A percentile compares a stretch with the other conserved stretches of the same genome.
Conservation (phyloP, 1,284 basidiomycete genomes). For the Somion occarium region DNA sequence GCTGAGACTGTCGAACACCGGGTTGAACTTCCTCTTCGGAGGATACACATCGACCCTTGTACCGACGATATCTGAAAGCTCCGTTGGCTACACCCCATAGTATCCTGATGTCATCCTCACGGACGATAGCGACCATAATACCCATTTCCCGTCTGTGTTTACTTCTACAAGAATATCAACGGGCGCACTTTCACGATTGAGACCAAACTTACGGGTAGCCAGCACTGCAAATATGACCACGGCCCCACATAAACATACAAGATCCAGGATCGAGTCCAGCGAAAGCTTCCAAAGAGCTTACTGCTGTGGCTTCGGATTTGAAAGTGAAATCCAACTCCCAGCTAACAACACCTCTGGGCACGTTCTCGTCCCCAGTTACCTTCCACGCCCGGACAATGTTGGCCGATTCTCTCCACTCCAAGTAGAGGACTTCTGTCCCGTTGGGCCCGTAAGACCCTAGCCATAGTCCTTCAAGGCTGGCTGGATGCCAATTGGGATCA, state of each 20-base stretch:
- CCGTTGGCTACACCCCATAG: too few relatives aligned
- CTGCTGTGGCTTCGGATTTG: too few relatives aligned
- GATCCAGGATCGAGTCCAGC: background rate
- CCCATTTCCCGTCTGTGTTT: background rate
- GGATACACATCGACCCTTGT: background rate
- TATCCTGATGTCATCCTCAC: background rate
- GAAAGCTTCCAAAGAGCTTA: too few relatives aligned
- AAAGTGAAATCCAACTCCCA: too few relatives aligned
- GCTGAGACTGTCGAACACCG: too few relatives aligned
- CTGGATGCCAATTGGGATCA: background rate
- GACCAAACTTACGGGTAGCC: background rate
- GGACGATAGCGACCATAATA: background rate
- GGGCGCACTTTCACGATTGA: background rate
- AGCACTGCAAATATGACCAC: background rate
- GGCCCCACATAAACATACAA: background rate
- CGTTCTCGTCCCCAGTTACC: conserved; percentile 1
- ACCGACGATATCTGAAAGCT: background rate
- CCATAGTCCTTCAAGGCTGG: background rate
- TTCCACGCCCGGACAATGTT: conserved; percentile 1
- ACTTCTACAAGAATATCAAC: background rate
- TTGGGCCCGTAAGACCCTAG: background rate
- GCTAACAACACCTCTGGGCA: background rate
- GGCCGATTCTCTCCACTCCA: background rate
- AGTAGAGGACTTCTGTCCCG: conserved; percentile 2
- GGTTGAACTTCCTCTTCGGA: background rate